Evolutionary conservation across 352 stramenopile species (phyloP).

Genomic region (Globisporangium radiosum): DNA sequence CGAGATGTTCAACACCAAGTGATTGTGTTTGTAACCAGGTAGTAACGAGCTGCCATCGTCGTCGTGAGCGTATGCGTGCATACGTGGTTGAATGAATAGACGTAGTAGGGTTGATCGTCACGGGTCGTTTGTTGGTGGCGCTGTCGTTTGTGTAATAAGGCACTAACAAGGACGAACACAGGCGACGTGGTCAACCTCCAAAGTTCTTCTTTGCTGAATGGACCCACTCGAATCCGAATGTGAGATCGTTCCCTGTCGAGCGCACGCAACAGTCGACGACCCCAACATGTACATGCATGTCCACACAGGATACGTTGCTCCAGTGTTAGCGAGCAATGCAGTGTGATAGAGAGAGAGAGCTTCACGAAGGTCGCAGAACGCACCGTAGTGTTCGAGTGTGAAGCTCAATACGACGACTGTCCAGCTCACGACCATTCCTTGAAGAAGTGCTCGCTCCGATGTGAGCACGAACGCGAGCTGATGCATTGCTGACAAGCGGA

Average conservation of each 20-base stretch:
- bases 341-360: background rate
- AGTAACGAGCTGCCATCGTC: too few relatives aligned
- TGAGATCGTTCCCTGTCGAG: constrained; percentile 4
- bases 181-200: too few relatives aligned
- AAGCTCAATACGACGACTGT: constrained; percentile 2
- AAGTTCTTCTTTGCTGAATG: background rate
- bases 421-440: constrained; percentile 1
- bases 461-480: constrained; percentile 35
- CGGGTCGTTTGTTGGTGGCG: too few relatives aligned
- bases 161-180: too few relatives aligned
- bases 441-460: background rate
- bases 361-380: background rate
- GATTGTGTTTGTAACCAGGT: background rate
- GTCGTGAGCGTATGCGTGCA: too few relatives aligned
- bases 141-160: too few relatives aligned
- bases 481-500: constrained; percentile 20
- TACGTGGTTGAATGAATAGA: too few relatives aligned
- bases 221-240: constrained; percentile 1
- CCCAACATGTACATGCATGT: background rate
- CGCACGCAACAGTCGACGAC: too few relatives aligned
- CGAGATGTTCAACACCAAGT: constrained; percentile 80
- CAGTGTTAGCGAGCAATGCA: background rate
- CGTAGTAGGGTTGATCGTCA: too few relatives aligned
- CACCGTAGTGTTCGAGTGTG: background rate
- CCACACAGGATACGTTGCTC: background rate